phyloP scores from a whole-genome alignment of 805 yeast species.

The Pichia gijzeniarum region DNA sequence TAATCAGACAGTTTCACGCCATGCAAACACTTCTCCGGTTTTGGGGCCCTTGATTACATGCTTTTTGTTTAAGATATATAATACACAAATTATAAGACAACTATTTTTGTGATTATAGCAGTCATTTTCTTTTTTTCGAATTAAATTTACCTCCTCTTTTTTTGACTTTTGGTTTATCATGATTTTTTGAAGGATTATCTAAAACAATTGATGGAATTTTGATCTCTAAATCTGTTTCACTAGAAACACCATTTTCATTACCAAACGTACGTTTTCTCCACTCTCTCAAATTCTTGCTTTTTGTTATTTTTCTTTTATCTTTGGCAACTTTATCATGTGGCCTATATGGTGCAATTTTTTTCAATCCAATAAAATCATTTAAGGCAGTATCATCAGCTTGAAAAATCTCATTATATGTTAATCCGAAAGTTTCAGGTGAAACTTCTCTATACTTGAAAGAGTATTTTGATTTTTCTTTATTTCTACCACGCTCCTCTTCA shows the following conservation, averaged over 20 bases:
- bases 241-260: conserved; percentile 27
- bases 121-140: conserved; percentile 1
- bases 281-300: conserved; percentile 73
- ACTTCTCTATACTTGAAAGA: conserved; percentile 87
- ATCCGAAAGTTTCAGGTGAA: conserved; percentile 88
- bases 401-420: conserved; percentile 78
- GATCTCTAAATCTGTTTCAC: conserved; percentile 20
- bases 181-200: conserved; percentile 15
- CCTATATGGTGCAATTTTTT: conserved; percentile 91
- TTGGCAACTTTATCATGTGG: conserved; percentile 61
- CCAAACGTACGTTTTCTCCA: conserved; percentile 86
- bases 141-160: conserved; percentile 10
- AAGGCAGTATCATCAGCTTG: conserved; percentile 83
- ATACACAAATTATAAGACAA: too few relatives aligned
- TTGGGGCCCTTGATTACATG: too few relatives aligned
- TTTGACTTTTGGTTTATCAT: conserved; percentile 22
- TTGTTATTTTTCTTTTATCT: conserved; percentile 79
- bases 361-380: conserved; percentile 80
- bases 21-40: too few relatives aligned
- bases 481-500: conserved; percentile 58
- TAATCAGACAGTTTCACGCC: too few relatives aligned
- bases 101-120: too few relatives aligned
- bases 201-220: conserved; percentile 26
- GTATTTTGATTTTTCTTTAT: conserved; percentile 37
- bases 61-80: too few relatives aligned